Evolutionary conservation across 1,284 basidiomycete genomes (phyloP), one percentile per base, ranked within the genome.

Genomic region (Trichosporon coremiiforme): DNA sequence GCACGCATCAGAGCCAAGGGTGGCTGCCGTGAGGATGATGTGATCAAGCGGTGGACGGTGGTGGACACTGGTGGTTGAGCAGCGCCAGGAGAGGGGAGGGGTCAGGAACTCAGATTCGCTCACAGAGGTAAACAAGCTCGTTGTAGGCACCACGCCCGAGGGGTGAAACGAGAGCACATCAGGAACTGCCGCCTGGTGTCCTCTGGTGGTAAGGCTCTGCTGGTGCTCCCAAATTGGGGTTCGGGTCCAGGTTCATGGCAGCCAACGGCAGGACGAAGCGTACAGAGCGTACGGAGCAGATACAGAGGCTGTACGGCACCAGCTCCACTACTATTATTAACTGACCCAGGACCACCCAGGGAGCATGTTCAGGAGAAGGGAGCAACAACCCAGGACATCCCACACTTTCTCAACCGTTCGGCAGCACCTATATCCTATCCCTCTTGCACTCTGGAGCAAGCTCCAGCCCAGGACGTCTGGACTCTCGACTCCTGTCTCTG

Each of bases 201-300:
- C 8, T 38, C 36, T 38, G n/a, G 20, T 53, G 4, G 47, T 15
- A 4, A n/a, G n/a, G n/a, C n/a, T n/a, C n/a, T n/a, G n/a, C 57
- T 60, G 6, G 31, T n/a, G 15, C 57, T 60, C 29, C 57, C 57
- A 33, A 60, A 33, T 33, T 60, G 57, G 57, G 57, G 57, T 60
- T 17, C 57, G 47, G 47, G 31, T n/a, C 31, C 57, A 60, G 57
- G 1, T 31, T 29, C 57, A 15, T 20, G 1, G 15, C 31, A 33
- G 31, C n/a, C n/a, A n/a, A n/a, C n/a, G n/a, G n/a, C n/a, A n/a
- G n/a, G n/a, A n/a, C n/a, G n/a, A n/a, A n/a, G n/a, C n/a, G n/a
- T n/a, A n/a, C n/a, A n/a, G n/a, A n/a, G n/a, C n/a, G n/a, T n/a
- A n/a, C n/a, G n/a, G n/a, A n/a, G n/a, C n/a, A n/a, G n/a, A n/a